These are phyloP conservation scores for Eudorina sp. DNA, from an alignment of 139 green algal species.

Conservation along the genomic window DNA sequence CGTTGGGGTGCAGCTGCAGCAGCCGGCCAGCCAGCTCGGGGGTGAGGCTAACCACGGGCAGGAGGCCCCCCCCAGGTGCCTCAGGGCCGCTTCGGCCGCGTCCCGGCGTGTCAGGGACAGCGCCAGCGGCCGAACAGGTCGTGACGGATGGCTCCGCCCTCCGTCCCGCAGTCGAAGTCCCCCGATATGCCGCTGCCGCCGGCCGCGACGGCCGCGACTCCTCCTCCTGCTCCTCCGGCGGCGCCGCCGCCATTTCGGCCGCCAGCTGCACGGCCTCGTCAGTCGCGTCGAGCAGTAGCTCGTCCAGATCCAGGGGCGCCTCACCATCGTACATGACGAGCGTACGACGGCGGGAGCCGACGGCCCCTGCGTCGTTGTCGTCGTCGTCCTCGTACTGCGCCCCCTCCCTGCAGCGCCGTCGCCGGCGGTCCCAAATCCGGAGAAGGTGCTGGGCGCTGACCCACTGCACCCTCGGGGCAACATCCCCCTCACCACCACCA, in stretches of 20 bases:
- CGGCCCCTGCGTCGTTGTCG: neutral
- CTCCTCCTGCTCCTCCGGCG: neutral
- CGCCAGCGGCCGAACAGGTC: neutral
- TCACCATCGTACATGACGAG: neutral
- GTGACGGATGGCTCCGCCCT: neutral
- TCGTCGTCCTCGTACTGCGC: neutral
- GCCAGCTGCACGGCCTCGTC: slow-evolving; percentile 10
- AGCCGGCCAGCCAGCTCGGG: slow-evolving; percentile 9
- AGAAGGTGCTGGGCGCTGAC: neutral
- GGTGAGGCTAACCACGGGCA: neutral
- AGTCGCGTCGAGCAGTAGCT: slow-evolving; percentile 5
- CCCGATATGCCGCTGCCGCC: neutral
- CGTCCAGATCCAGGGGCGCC: slow-evolving; percentile 3
- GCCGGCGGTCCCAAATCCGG: neutral
- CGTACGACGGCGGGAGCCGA: neutral
- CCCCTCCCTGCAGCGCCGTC: neutral
- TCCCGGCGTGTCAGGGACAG: too few relatives aligned
- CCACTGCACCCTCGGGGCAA: slow-evolving; percentile 16
- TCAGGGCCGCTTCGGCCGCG: too few relatives aligned
- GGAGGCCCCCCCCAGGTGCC: too few relatives aligned
- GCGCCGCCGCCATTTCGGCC: neutral
- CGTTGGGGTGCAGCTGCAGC: slow-evolving; percentile 35
- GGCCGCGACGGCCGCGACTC: too few relatives aligned
- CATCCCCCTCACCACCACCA: neutral
- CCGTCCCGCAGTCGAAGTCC: neutral